These are phyloP conservation scores for Draba incana DNA, from an alignment of 345 rosid genomes.

Conservation along the genomic window DNA sequence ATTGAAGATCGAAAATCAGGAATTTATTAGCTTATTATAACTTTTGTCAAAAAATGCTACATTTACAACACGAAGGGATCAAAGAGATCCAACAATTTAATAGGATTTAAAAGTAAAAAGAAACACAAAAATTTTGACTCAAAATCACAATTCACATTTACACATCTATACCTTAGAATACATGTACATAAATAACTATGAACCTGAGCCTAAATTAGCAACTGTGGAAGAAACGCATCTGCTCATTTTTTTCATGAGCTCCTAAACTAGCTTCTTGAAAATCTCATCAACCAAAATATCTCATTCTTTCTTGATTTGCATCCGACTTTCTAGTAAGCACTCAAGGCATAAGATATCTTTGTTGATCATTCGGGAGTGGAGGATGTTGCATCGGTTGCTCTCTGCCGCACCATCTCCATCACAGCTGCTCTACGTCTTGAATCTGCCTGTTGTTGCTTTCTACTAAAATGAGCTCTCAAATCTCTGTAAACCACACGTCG, in stretches of 20 bases:
- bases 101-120: constrained; percentile 14
- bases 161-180: constrained; percentile 24
- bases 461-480: constrained; percentile 81
- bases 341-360: background rate
- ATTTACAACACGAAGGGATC: constrained; percentile 31
- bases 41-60: constrained; percentile 25
- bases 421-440: constrained; percentile 97
- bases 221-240: constrained; percentile 10
- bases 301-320: constrained; percentile 15
- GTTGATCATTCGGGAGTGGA: constrained; percentile 65
- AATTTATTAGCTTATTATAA: constrained; percentile 23
- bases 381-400: constrained; percentile 90
- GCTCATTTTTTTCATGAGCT: constrained; percentile 22
- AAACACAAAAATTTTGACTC: constrained; percentile 28
- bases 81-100: constrained; percentile 25
- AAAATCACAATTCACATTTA: constrained; percentile 32
- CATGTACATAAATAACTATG: constrained; percentile 28
- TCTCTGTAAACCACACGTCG: constrained; percentile 59
- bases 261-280: constrained; percentile 26
- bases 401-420: constrained; percentile 99
- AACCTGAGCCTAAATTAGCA: constrained; percentile 37
- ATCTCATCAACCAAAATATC: constrained; percentile 4
- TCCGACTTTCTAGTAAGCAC: background rate
- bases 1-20: background rate
- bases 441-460: constrained; percentile 94